A percentile compares a stretch with the other conserved stretches of the same genome.
phyloP scores from a whole-genome alignment of 495 filamentous ascomycete genomes.

The Tetracladium setigerum region DNA sequence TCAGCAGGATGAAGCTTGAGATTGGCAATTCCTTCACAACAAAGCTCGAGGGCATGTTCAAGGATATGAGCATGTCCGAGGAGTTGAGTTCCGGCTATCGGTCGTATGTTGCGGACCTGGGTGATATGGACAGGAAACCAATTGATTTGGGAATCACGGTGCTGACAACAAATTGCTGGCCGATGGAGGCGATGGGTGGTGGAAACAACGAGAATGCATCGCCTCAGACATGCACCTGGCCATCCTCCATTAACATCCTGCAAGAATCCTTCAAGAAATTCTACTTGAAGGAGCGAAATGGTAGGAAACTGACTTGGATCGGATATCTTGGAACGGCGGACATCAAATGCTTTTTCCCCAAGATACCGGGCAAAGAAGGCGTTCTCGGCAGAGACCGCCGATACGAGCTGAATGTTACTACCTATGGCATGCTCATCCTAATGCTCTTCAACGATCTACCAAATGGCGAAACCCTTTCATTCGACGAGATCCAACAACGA shows the following conservation, averaged over 20 bases:
- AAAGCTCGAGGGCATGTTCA: constrained; percentile 96
- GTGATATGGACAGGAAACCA: constrained; percentile 56
- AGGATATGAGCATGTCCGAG: constrained; percentile 85
- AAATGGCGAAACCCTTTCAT: constrained; percentile 57
- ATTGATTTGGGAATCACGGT: constrained; percentile 78
- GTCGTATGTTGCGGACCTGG: constrained; percentile 53
- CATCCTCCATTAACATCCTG: constrained; percentile 63
- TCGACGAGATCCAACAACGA: constrained; percentile 74
- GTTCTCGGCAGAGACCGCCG: constrained; percentile 59
- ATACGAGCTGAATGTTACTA: constrained; percentile 88
- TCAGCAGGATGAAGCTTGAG: constrained; percentile 90
- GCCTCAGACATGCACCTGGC: constrained; percentile 56
- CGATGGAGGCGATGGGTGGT: constrained; percentile 69
- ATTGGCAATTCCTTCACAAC: constrained; percentile 89
- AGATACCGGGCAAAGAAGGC: constrained; percentile 52
- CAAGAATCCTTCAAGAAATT: constrained; percentile 85
- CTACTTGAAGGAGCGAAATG: constrained; percentile 82
- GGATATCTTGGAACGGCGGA: constrained; percentile 67
- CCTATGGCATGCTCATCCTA: constrained; percentile 86
- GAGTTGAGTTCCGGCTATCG: constrained; percentile 76
- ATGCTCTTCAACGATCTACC: constrained; percentile 79
- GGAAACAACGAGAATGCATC: constrained; percentile 37
- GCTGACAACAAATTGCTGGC: constrained; percentile 92
- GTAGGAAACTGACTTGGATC: constrained; percentile 80
- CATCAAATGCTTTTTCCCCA: constrained; percentile 70